Evolutionary conservation across 73 alveolate species (phyloP).

Genomic region (Blepharisma stoltei): DNA sequence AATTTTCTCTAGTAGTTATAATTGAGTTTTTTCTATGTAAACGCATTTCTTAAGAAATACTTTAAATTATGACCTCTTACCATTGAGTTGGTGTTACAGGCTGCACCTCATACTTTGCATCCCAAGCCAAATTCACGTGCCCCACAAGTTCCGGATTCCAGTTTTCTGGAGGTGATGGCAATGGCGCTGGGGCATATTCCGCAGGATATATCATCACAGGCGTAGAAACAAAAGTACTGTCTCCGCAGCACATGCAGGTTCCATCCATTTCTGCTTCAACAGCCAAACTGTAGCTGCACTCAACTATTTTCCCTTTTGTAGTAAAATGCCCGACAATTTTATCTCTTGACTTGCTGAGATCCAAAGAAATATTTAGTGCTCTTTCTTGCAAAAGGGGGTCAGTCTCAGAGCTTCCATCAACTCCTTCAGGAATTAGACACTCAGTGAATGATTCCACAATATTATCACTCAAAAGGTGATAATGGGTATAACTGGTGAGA

Average conservation of each 20-base stretch:
- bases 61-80: neutral
- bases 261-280: constrained; percentile 22
- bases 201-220: neutral
- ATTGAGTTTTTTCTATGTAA: too few relatives aligned
- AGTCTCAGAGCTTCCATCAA: too few relatives aligned
- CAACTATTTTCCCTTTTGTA: constrained; percentile 6
- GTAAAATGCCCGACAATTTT: neutral
- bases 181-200: neutral
- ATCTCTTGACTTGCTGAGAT: neutral
- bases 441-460: too few relatives aligned
- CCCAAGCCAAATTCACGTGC: neutral
- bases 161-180: neutral
- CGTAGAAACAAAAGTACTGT: neutral
- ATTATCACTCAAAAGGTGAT: too few relatives aligned
- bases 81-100: neutral
- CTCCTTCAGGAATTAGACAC: too few relatives aligned
- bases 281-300: neutral
- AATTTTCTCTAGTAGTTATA: too few relatives aligned
- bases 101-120: neutral
- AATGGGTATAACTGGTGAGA: too few relatives aligned
- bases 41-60: too few relatives aligned
- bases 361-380: neutral
- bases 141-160: constrained; percentile 12
- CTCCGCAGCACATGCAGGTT: constrained; percentile 23
- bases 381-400: neutral